phyloP scores from a whole-genome alignment of 306 rosid genomes.

The Canavalia ensiformis region DNA sequence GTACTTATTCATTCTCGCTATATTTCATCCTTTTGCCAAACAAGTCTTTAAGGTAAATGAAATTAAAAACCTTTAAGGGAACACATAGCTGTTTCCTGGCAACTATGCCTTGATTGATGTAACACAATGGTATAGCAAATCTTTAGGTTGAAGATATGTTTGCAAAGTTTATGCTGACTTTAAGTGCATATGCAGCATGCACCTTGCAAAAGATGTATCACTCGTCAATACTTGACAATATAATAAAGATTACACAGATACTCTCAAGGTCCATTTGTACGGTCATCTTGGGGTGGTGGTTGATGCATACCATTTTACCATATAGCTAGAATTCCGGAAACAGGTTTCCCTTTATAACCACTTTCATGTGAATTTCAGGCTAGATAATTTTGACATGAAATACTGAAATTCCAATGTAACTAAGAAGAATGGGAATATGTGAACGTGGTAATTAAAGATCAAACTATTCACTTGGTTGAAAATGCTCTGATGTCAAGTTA shows the following conservation, averaged over 20 bases:
- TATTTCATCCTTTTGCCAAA: not conserved
- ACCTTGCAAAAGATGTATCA: constrained; percentile 12
- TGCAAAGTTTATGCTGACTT: constrained; percentile 49
- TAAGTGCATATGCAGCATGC: constrained; percentile 49
- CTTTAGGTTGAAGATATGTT: constrained; percentile 47
- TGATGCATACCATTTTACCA: constrained; percentile 22
- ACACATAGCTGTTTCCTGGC: not conserved
- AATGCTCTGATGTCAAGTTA: not conserved
- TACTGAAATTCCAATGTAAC: not conserved
- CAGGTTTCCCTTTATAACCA: constrained; percentile 28
- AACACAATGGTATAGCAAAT: constrained; percentile 9
- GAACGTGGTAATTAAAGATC: not conserved
- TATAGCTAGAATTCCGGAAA: constrained; percentile 30
- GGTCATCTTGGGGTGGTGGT: constrained; percentile 13
- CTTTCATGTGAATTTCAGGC: constrained; percentile 21
- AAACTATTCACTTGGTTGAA: not conserved
- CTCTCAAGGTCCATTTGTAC: constrained; percentile 32
- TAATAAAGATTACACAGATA: constrained; percentile 31
- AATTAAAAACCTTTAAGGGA: not conserved
- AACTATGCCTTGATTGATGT: constrained; percentile 24
- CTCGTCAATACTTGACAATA: constrained; percentile 35
- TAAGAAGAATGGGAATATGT: not conserved
- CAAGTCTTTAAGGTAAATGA: not conserved
- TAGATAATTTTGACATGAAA: not conserved
- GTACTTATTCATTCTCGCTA: not conserved